Conservation (phyloP, 169 alveolate genomes). For the Plasmodium reichenowi region DNA sequence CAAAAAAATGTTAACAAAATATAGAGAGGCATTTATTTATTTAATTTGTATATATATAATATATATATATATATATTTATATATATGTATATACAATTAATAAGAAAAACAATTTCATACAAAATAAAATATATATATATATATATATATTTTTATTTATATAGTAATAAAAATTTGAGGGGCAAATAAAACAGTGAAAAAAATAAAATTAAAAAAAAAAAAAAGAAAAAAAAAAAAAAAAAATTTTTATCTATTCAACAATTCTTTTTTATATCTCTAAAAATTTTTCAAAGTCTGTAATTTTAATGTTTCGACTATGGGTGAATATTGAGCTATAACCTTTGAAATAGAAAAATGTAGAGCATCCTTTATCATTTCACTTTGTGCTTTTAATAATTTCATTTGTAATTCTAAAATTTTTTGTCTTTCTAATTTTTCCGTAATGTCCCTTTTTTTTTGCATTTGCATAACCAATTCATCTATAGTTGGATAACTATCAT, state of each 20-base stretch:
- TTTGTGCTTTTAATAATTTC: slow-evolving; percentile 85
- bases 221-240: not conserved
- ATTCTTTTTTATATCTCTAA: not conserved
- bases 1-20: too few species aligned
- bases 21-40: too few species aligned
- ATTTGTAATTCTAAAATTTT: slow-evolving; percentile 81
- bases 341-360: slow-evolving; percentile 79
- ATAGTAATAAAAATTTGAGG: too few species aligned
- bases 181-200: not conserved
- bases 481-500: slow-evolving; percentile 83
- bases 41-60: too few species aligned
- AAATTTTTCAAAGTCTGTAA: slow-evolving; percentile 34
- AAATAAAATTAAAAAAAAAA: not conserved
- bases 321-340: slow-evolving; percentile 82
- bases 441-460: slow-evolving; percentile 85
- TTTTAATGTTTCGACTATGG: slow-evolving; percentile 59
- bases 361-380: slow-evolving; percentile 85
- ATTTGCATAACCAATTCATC: slow-evolving; percentile 87
- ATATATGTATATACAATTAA: too few species aligned
- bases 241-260: not conserved
- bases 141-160: not conserved
- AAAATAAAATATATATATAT: not conserved
- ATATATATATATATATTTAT: too few species aligned
- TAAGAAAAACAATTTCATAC: not conserved
- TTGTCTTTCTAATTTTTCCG: slow-evolving; percentile 82